A percentile compares a stretch with the other conserved stretches of the same genome.
phyloP scores from a whole-genome alignment of 768 basidiomycete species.

The Amanita phalloides region DNA sequence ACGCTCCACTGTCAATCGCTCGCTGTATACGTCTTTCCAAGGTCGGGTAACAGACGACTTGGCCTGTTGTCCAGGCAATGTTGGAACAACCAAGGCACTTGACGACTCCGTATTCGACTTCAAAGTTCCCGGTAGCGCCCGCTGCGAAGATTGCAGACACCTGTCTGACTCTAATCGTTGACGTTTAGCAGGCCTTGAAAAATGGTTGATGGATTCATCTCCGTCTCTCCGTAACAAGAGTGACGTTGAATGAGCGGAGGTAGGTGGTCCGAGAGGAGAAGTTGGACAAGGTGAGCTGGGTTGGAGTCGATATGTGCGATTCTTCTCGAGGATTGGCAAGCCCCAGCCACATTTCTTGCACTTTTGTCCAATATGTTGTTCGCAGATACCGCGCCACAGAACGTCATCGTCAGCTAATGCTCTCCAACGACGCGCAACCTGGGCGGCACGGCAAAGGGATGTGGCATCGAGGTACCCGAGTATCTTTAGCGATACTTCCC shows the following conservation, averaged over 20 bases:
- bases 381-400: slow-evolving; percentile 93
- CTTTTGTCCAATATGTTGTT: slow-evolving; percentile 96
- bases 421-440: slow-evolving; percentile 81
- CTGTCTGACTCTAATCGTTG: neutral
- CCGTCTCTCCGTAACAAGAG: slow-evolving; percentile 18
- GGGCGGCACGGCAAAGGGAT: slow-evolving; percentile 88
- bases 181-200: slow-evolving; percentile 40
- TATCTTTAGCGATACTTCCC: slow-evolving; percentile 81
- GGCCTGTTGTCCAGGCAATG: slow-evolving; percentile 15
- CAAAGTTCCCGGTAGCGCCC: neutral
- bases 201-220: slow-evolving; percentile 17
- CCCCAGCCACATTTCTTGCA: slow-evolving; percentile 98
- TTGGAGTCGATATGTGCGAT: slow-evolving; percentile 33
- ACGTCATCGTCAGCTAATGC: slow-evolving; percentile 88
- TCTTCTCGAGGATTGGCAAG: slow-evolving; percentile 79
- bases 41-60: slow-evolving; percentile 57
- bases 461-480: slow-evolving; percentile 87
- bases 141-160: slow-evolving; percentile 4
- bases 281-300: slow-evolving; percentile 27
- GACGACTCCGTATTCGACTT: slow-evolving; percentile 11
- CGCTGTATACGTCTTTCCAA: slow-evolving; percentile 98
- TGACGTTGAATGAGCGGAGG: slow-evolving; percentile 11
- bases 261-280: slow-evolving; percentile 11
- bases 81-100: slow-evolving; percentile 20
- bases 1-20: slow-evolving; percentile 90